phyloP scores from a whole-genome alignment of 2,329 filamentous ascomycete genomes.

The Sporothrix schenckii region DNA sequence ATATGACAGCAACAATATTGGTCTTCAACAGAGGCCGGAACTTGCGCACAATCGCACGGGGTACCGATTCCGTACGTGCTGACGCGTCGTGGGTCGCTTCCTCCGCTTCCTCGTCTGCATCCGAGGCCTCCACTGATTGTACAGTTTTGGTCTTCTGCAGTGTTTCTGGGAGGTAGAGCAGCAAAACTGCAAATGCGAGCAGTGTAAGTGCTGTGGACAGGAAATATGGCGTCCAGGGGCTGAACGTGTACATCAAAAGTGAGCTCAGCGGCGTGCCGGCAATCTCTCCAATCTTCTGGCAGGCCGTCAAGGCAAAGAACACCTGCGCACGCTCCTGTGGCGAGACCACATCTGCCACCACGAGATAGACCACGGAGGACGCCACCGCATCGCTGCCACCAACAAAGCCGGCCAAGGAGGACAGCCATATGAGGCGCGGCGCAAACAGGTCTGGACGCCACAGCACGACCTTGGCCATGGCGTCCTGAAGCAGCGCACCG shows the following conservation, averaged over 20 bases:
- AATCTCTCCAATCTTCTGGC: conserved; percentile 6
- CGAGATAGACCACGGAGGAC: not conserved
- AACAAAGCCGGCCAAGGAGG: not conserved
- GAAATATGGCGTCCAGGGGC: not conserved
- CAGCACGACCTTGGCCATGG: conserved; percentile 3
- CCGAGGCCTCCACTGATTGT: not conserved
- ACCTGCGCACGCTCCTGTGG: not conserved
- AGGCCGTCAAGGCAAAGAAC: conserved; percentile 11
- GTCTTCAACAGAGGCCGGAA: conserved; percentile 16
- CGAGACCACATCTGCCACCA: conserved; percentile 4
- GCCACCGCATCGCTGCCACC: conserved; percentile 1
- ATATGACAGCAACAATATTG: not conserved
- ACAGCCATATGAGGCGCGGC: conserved; percentile 12
- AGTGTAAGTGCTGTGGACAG: not conserved
- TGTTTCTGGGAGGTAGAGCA: not conserved
- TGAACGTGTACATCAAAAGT: conserved; percentile 3
- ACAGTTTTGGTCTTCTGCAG: not conserved
- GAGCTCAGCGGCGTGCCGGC: conserved; percentile 2
- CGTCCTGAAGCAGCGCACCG: conserved; percentile 5
- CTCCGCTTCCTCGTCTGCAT: not conserved
- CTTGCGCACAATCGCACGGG: not conserved
- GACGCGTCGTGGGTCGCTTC: not conserved
- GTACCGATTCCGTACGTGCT: not conserved
- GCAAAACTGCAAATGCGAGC: not conserved
- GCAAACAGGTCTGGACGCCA: not conserved